Conservation (phyloP, 2,329 filamentous ascomycete genomes). For the Mycosphaerella sp. region DNA sequence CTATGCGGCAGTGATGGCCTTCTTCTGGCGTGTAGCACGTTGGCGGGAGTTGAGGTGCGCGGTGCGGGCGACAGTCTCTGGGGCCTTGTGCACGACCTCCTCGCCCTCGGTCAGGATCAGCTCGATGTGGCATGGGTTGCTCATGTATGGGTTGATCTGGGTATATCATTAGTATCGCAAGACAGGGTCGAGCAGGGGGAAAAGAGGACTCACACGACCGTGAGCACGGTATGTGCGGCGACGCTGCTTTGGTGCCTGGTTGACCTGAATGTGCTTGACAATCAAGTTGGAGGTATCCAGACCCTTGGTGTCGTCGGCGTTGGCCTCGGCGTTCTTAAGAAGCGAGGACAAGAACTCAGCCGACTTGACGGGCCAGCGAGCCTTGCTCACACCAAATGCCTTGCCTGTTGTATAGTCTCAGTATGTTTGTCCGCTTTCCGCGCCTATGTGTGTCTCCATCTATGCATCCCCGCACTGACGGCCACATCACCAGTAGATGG, state of each 20-base stretch:
- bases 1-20: slow-evolving; percentile 49
- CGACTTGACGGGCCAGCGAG: slow-evolving; percentile 99
- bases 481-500: slow-evolving; percentile 29
- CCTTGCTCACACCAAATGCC: slow-evolving; percentile 95
- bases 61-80: slow-evolving; percentile 56
- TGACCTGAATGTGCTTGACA: slow-evolving; percentile 99
- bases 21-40: slow-evolving; percentile 63
- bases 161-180: slow-evolving; percentile 3
- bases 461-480: slow-evolving; percentile 36
- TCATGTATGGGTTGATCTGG: slow-evolving; percentile 99
- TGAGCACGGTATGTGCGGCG: slow-evolving; percentile 99
- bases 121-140: slow-evolving; percentile 99
- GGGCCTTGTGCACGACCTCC: slow-evolving; percentile 90
- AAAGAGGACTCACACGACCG: slow-evolving; percentile 79
- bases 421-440: slow-evolving; percentile 17
- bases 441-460: slow-evolving; percentile 17
- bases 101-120: slow-evolving; percentile 97
- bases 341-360: slow-evolving; percentile 96
- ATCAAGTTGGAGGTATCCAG: slow-evolving; percentile 95
- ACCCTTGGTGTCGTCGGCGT: slow-evolving; percentile 94
- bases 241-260: slow-evolving; percentile 99
- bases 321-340: slow-evolving; percentile 95
- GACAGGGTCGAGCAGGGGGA: not conserved
- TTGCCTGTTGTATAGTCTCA: slow-evolving; percentile 62
- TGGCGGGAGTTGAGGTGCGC: slow-evolving; percentile 79